Conservation (phyloP, 225 moss, liverwort and hornwort species). For the Lunularia cruciata region DNA sequence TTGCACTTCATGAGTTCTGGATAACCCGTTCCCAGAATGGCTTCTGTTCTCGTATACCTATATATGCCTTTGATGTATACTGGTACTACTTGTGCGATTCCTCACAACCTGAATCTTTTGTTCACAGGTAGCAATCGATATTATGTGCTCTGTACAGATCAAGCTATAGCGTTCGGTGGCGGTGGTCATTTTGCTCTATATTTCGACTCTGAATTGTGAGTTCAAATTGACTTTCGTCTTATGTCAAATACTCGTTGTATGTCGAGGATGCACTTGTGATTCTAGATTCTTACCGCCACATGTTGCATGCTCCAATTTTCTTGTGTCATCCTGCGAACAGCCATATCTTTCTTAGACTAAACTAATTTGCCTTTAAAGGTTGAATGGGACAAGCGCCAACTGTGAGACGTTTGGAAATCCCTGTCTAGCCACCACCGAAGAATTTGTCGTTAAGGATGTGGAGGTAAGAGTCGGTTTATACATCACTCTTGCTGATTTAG, state of each 20-base stretch:
- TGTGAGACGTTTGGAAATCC: constrained; percentile 81
- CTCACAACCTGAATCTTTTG: constrained; percentile 2
- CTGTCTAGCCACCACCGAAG: constrained; percentile 77
- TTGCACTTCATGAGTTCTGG: too few relatives aligned
- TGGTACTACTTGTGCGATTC: too few relatives aligned
- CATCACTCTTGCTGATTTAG: too few relatives aligned
- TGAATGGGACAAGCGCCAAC: constrained; percentile 85
- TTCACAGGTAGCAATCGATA: constrained; percentile 71
- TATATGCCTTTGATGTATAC: too few relatives aligned
- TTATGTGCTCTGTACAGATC: constrained; percentile 68
- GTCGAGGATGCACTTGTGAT: too few relatives aligned
- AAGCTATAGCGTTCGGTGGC: constrained; percentile 81
- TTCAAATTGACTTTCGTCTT: too few relatives aligned
- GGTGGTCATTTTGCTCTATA: constrained; percentile 87
- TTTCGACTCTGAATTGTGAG: constrained; percentile 79
- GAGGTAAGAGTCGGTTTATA: constrained; percentile 51
- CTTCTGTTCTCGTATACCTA: too few relatives aligned
- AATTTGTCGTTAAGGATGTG: constrained; percentile 74
- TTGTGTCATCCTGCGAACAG: background rate
- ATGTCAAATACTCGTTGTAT: too few relatives aligned
- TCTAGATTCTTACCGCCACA: too few relatives aligned
- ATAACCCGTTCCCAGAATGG: too few relatives aligned
- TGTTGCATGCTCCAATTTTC: background rate
- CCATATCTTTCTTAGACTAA: background rate
- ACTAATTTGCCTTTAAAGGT: constrained; percentile 23